Base-by-base conservation (phyloP, 495 filamentous ascomycete genomes). In the Pseudevernia furfuracea region DNA sequence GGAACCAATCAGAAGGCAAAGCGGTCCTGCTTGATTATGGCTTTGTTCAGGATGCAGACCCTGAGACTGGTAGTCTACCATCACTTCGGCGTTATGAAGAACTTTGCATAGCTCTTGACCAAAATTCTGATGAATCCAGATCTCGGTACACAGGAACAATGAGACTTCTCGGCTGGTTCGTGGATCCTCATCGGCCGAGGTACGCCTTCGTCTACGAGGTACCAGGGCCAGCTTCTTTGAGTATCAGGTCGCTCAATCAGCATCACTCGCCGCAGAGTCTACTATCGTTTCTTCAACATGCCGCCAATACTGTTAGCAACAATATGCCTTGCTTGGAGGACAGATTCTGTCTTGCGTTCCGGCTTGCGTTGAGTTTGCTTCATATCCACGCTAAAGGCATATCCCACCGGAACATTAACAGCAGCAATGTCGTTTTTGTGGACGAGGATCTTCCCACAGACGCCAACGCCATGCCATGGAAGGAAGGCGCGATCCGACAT, bases 191-290 rank as follows among this genome's bases (percentile, higher is more conserved):
- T 23, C 34, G 53, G 39, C 59, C 38, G 21, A 82, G 90, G 12
- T 87, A 90, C 72, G 91, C 89, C 30, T 80, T 96, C 56, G 82
- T 96, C 58, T 96, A 92, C 69, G 85, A 90, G 60, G 86, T 96
- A 70, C 92, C 92, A 1, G 78, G 83, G 77, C 53, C 82, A 84
- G 71, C 34, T 59, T 61, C 41, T 30, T 15, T 59, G 37, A 60
- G 14, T 25, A 30, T 48, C 78, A 66, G 76, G 77, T 61, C 12
- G 0, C 56, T 34, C 25, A 73, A 73, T 32, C 64, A 76, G 58
- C 59, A n/a, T 25, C 60, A 63, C 23, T 77, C 75, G 41, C 77
- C 80, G 1, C 74, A 79, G 57, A 78, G 76, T 38, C 69, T 82
- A n/a, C 73, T 81, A 6, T 79, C 80, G 4, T 74, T 81, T 15